Base-by-base conservation (phyloP, 2,329 filamentous ascomycete species). In the Teratosphaeria destructans region DNA sequence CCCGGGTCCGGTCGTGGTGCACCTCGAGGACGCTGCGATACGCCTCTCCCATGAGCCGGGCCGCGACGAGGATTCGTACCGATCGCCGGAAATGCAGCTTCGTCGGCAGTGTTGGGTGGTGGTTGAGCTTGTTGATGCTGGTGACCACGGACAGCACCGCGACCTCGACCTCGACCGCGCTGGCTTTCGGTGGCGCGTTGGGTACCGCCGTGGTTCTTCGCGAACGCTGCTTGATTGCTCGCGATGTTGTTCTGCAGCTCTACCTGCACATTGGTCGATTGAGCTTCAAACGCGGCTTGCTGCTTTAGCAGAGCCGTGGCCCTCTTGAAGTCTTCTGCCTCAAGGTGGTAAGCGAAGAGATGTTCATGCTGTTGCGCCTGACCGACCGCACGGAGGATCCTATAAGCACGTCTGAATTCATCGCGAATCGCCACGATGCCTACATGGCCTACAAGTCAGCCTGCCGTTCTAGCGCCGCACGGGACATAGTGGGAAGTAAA, bases 361-460 rank as follows among this genome's bases (percentile, higher is more conserved):
- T 64, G 63, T 3, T 65, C 67, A 52, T 69, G 67, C 12, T 55
- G 35, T 32, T 62, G 58, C 6, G 34, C n/a, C 43, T 62, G 52
- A 5, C 67, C 73, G 2, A 82, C 74, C 6, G 73, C 73, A 63
- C 76, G 79, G 63, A 92, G 83, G 60, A 95, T 87, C 39, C 82
- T 78, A 83, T 88, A 89, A 2, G 89, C 90, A 23, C 90, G 82
- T 19, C 89, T 82, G 68, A 95, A 94, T 73, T 96, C 90, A 66
- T 94, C 87, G 49, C 89, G 81, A 61, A 95, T 94, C 0, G 86
- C 82, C 1, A 89, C 86, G 63, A 95, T 89, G 2, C 90, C 90
- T 61, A 85, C 37, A 39, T 4, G 37, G 6, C 11, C 37, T 7
- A 32, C 29, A 32, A 32, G 37, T 39, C 11, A 39, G 37, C 16